Percentiles rank a stretch among this genome's conserved stretches.
Evolutionary conservation across 1,284 basidiomycete genomes (phyloP).

Genomic region (Papiliotrema fonsecae): DNA sequence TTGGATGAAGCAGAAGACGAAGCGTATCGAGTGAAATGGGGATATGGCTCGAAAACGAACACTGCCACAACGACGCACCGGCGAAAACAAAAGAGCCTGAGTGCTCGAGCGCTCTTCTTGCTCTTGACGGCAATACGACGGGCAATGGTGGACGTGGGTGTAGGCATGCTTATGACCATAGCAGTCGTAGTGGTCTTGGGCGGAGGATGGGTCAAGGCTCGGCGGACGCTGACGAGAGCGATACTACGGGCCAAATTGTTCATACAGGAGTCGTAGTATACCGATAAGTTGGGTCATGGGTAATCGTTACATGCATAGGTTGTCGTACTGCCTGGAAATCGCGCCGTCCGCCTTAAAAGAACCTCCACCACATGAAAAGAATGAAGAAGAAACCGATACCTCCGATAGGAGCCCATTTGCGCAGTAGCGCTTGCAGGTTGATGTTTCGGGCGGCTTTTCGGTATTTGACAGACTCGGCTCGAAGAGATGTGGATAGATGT

Average conservation of each 20-base stretch:
- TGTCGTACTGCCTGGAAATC: background rate
- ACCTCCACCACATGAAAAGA: constrained; percentile 87
- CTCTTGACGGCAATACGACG: constrained; percentile 29
- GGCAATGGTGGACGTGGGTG: constrained; percentile 33
- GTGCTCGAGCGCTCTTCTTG: constrained; percentile 29
- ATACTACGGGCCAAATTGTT: constrained; percentile 8
- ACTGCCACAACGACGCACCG: constrained; percentile 14
- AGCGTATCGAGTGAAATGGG: constrained; percentile 11
- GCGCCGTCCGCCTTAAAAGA: constrained; percentile 52
- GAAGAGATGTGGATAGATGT: constrained; percentile 91
- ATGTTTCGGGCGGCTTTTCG: constrained; percentile 92
- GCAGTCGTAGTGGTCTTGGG: constrained; percentile 25
- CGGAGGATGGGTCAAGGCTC: constrained; percentile 27
- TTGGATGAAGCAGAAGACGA: constrained; percentile 34
- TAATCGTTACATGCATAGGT: constrained; percentile 7
- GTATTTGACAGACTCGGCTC: constrained; percentile 96
- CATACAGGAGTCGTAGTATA: constrained; percentile 8
- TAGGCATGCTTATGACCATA: constrained; percentile 22
- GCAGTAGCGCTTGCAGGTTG: constrained; percentile 86
- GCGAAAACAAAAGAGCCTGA: constrained; percentile 16
- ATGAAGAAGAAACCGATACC: constrained; percentile 74
- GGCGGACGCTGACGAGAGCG: constrained; percentile 12
- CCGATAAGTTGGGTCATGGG: background rate
- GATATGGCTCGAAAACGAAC: constrained; percentile 7
- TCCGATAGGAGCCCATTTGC: constrained; percentile 90